phyloP scores from a whole-genome alignment of 805 yeast genomes.

The Suhomyces sp. region DNA sequence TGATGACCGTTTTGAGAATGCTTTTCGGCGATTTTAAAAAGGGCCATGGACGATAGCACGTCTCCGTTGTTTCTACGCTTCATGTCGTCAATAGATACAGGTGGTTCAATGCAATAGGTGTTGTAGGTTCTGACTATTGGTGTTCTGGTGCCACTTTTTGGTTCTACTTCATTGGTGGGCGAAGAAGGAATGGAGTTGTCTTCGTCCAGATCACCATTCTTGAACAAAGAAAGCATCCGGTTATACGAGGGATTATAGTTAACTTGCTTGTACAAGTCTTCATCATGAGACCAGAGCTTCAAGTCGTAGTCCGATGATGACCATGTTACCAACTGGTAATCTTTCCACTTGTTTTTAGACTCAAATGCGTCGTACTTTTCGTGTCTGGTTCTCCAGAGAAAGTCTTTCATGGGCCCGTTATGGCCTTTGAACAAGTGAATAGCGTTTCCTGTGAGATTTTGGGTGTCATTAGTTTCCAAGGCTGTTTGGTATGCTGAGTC shows the following conservation, averaged over 20 bases:
- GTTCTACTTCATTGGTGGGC: not conserved
- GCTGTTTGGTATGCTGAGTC: conserved; percentile 34
- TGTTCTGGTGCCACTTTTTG: not conserved
- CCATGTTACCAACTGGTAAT: conserved; percentile 93
- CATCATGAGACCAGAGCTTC: conserved; percentile 68
- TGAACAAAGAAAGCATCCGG: conserved; percentile 17
- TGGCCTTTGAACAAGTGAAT: conserved; percentile 74
- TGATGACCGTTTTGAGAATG: conserved; percentile 29
- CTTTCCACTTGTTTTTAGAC: conserved; percentile 61
- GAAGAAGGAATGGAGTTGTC: conserved; percentile 1
- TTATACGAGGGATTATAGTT: conserved; percentile 38
- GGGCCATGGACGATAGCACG: conserved; percentile 36
- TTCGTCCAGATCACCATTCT: conserved; percentile 13
- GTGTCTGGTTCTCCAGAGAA: conserved; percentile 70
- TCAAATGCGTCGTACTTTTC: conserved; percentile 44
- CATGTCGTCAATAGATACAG: conserved; percentile 31
- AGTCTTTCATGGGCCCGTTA: conserved; percentile 79
- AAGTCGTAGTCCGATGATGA: conserved; percentile 78
- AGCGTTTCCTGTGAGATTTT: conserved; percentile 17
- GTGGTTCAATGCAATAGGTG: conserved; percentile 38
- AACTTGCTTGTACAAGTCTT: conserved; percentile 33
- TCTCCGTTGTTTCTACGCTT: conserved; percentile 31
- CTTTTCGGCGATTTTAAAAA: conserved; percentile 33
- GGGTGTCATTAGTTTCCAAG: conserved; percentile 23
- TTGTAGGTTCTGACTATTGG: conserved; percentile 20